Conservation (phyloP, 2,329 filamentous ascomycete species). For the Colletotrichum sp. region DNA sequence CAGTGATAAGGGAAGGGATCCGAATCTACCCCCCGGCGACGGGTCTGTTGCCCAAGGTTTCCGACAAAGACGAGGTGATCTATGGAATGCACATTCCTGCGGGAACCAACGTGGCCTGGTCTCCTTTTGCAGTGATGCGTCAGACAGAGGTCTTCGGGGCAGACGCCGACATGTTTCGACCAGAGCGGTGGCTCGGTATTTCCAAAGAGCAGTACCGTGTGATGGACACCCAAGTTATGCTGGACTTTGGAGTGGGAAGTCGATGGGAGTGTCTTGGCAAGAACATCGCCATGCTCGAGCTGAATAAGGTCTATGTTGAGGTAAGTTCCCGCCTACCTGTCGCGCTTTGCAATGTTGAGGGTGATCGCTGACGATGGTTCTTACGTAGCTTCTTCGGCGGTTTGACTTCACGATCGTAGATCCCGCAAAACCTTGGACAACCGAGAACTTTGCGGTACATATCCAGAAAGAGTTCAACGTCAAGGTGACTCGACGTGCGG, state of each 20-base stretch:
- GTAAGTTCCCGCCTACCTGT: constrained; percentile 27
- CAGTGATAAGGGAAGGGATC: constrained; percentile 55
- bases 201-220: constrained; percentile 30
- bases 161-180: constrained; percentile 37
- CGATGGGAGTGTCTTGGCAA: constrained; percentile 42
- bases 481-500: constrained; percentile 3
- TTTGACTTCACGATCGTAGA: constrained; percentile 29
- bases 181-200: constrained; percentile 42
- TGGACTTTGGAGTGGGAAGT: constrained; percentile 44
- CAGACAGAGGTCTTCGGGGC: constrained; percentile 37
- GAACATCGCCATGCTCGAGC: constrained; percentile 40
- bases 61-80: constrained; percentile 39
- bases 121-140: constrained; percentile 38
- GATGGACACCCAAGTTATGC: constrained; percentile 38
- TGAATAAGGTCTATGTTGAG: constrained; percentile 45
- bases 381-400: constrained; percentile 27
- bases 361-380: not conserved
- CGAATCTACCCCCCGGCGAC: constrained; percentile 41
- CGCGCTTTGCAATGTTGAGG: not conserved
- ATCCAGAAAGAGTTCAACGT: constrained; percentile 30
- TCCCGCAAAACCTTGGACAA: constrained; percentile 32
- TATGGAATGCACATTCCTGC: constrained; percentile 34
- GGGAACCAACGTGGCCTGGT: constrained; percentile 34
- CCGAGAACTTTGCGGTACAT: constrained; percentile 30
- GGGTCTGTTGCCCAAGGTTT: constrained; percentile 40